Evolutionary conservation across 2,329 filamentous ascomycete genomes (phyloP).

Genomic region (Penicillium polonicum): DNA sequence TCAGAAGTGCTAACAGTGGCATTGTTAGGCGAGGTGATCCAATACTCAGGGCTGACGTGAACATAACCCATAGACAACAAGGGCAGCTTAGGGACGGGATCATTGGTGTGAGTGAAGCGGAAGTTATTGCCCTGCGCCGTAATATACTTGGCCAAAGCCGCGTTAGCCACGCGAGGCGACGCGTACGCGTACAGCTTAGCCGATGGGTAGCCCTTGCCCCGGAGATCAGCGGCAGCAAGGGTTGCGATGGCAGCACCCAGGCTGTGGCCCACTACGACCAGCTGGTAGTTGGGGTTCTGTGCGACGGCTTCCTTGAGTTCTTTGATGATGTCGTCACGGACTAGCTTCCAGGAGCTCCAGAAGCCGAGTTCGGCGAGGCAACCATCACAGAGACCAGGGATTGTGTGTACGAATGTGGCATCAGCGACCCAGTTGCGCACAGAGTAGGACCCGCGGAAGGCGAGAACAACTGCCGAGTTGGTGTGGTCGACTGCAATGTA

Average conservation of each 20-base stretch:
- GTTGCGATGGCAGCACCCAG: constrained; percentile 66
- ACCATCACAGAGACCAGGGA: constrained; percentile 43
- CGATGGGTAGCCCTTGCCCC: constrained; percentile 46
- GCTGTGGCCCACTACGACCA: constrained; percentile 61
- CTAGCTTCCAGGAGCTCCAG: constrained; percentile 45
- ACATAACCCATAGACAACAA: constrained; percentile 60
- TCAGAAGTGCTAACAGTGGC: constrained; percentile 20
- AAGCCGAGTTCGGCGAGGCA: constrained; percentile 49
- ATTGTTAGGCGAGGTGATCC: constrained; percentile 45
- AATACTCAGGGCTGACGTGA: constrained; percentile 71
- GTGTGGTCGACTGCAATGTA: constrained; percentile 51
- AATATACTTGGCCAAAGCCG: constrained; percentile 55
- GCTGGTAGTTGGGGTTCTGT: constrained; percentile 35
- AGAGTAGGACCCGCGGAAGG: constrained; percentile 40
- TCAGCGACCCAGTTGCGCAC: constrained; percentile 36
- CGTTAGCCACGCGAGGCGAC: constrained; percentile 64
- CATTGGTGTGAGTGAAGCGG: constrained; percentile 66
- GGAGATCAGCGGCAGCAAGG: constrained; percentile 58
- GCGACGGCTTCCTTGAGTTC: constrained; percentile 30
- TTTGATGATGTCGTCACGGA: constrained; percentile 36
- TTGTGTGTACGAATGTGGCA: constrained; percentile 27
- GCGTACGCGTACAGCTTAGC: constrained; percentile 66
- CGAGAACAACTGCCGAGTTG: constrained; percentile 39
- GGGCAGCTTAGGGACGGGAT: constrained; percentile 68
- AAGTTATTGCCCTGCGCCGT: constrained; percentile 54